Conservation (phyloP, 306 rosid genomes). For the Fagus crenata region DNA sequence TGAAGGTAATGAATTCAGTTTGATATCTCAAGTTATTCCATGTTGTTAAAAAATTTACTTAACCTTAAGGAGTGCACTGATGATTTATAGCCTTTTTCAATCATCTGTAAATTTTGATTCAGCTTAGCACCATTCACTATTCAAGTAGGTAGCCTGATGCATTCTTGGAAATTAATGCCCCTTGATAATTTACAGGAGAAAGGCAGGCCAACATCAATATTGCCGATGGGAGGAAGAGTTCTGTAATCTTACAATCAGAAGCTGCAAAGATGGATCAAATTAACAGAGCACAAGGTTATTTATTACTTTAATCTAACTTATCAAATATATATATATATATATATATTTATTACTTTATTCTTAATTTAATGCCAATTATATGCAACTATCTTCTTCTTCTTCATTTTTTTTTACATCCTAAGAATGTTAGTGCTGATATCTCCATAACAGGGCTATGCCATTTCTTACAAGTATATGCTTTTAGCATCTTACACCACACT, state of each 20-base stretch:
- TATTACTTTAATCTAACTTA: background rate
- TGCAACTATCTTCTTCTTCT: background rate
- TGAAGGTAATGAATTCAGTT: conserved; percentile 57
- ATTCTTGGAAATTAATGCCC: conserved; percentile 27
- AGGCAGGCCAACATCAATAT: conserved; percentile 84
- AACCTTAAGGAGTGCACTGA: conserved; percentile 7
- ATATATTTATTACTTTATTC: background rate
- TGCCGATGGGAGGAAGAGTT: conserved; percentile 86
- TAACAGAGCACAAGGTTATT: conserved; percentile 73
- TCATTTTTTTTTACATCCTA: background rate
- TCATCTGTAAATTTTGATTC: conserved; percentile 25
- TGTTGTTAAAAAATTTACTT: background rate
- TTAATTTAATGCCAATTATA: conserved; percentile 16
- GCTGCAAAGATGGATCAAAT: conserved; percentile 85
- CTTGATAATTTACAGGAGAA: conserved; percentile 68
- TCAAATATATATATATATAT: too few species aligned
- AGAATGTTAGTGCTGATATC: background rate
- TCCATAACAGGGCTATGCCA: background rate
- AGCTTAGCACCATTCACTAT: conserved; percentile 4
- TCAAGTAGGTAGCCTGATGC: conserved; percentile 14
- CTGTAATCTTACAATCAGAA: conserved; percentile 90
- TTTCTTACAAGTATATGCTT: background rate
- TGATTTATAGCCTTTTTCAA: conserved; percentile 14
- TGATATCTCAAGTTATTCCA: conserved; percentile 9
- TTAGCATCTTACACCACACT: too few species aligned